Evolutionary conservation across 768 basidiomycete genomes (phyloP), one percentile per base, ranked within the genome.

Genomic region (Boletus vinaceobasis): DNA sequence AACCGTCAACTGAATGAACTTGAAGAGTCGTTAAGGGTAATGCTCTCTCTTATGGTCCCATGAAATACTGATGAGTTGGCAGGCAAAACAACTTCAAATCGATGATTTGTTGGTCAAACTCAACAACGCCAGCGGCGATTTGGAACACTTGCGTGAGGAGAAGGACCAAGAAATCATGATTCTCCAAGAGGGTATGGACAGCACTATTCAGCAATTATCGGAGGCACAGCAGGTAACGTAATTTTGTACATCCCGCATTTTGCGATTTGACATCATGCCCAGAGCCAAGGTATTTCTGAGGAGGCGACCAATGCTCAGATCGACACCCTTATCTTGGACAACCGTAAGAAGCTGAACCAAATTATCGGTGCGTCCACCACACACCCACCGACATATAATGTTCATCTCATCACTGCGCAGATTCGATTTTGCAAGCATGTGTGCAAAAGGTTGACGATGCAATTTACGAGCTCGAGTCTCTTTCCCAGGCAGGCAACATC

Each of bases 111-210:
- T 97, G 27, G 69, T 70, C 59, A 95, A 92, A 72, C 73, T 98
- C 61, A 84, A 97, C 65, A 79, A 81, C 54, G 82, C 89, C 48
- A 72, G 79, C 26, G 80, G 75, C 37, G 93, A 98, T 61, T 61
- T 94, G 55, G 93, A 96, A 59, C 85, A 81, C 29, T 69, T 93
- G 6, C 79, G 89, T 33, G 94, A 98, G 14, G 97, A 99, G 75
- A 98, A 98, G 75, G 97, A 98, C 67, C 87, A 95, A 68, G 97
- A 99, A 71, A 90, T 98, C 47, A 78, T 88, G 68, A 95, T 98
- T 67, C 79, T 98, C 61, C 93, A 98, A 68, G 96, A 94, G 71
- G 89, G 93, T 36, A 87, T 98, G 87, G 95, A 98, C 64, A 83
- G 79, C 56, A 96, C 94, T 21, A 85, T 98, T 43, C 84, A 91